Percentiles rank a stretch among this genome's conserved stretches.
phyloP scores from a whole-genome alignment of 2,329 filamentous ascomycete species.

The Huntiella savannae region DNA sequence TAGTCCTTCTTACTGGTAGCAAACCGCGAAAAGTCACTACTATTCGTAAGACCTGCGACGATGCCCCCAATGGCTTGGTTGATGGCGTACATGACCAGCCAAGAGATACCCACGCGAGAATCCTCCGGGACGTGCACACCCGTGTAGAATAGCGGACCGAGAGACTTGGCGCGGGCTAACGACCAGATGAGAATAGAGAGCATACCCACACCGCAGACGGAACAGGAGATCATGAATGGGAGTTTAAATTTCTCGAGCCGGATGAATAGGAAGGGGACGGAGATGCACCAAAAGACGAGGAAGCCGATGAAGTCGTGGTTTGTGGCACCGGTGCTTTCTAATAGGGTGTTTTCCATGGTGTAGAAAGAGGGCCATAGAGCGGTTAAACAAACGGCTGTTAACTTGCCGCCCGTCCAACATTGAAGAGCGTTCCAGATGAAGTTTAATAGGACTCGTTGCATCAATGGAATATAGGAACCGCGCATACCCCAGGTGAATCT shows the following conservation, averaged over 20 bases:
- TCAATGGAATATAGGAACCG: slow-evolving; percentile 27
- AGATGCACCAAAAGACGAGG: slow-evolving; percentile 31
- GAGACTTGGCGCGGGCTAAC: slow-evolving; percentile 23
- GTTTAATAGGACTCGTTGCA: slow-evolving; percentile 28
- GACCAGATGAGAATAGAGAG: slow-evolving; percentile 30
- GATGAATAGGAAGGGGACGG: slow-evolving; percentile 29
- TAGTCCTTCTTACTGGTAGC: slow-evolving; percentile 13
- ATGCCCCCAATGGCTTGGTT: slow-evolving; percentile 17
- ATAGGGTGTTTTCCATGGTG: slow-evolving; percentile 26
- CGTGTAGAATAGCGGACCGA: slow-evolving; percentile 24
- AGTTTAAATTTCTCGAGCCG: slow-evolving; percentile 29
- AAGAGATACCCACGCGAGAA: slow-evolving; percentile 13
- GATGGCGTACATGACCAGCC: slow-evolving; percentile 18
- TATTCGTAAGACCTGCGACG: slow-evolving; percentile 17
- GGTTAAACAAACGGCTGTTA: slow-evolving; percentile 21
- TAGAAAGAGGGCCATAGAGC: slow-evolving; percentile 27
- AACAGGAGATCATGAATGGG: slow-evolving; percentile 25
- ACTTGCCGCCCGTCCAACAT: slow-evolving; percentile 16
- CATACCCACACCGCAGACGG: slow-evolving; percentile 27
- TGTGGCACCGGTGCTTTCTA: slow-evolving; percentile 20
- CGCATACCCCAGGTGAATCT: slow-evolving; percentile 30
- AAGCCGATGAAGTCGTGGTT: slow-evolving; percentile 29
- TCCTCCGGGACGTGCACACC: slow-evolving; percentile 12
- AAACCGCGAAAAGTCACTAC: slow-evolving; percentile 17
- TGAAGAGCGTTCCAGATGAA: slow-evolving; percentile 32